phyloP scores from a whole-genome alignment of 2,329 filamentous ascomycete genomes.

The Celoporthe dispersa region DNA sequence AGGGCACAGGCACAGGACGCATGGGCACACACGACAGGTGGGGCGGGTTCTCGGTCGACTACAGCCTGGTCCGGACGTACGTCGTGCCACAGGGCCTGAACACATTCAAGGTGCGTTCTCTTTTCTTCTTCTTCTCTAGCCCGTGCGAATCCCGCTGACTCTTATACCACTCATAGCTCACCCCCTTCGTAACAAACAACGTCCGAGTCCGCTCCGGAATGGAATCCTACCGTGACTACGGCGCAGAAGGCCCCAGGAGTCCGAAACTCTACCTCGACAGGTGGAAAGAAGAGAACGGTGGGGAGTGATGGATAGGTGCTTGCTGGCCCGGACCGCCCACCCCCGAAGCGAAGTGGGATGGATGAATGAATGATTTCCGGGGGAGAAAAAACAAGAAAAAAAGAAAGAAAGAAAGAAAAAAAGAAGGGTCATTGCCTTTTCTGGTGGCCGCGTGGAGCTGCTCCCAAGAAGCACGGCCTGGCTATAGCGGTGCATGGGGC shows the following conservation, averaged over 20 bases:
- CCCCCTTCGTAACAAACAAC: slow-evolving; percentile 73
- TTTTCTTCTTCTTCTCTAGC: background rate
- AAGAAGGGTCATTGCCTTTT: background rate
- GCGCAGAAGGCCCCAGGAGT: slow-evolving; percentile 59
- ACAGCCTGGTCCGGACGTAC: slow-evolving; percentile 87
- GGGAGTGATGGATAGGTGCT: slow-evolving; percentile 50
- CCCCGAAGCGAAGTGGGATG: background rate
- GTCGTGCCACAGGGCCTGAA: slow-evolving; percentile 73
- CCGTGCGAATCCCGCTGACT: slow-evolving; percentile 26
- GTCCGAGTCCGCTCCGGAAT: slow-evolving; percentile 50
- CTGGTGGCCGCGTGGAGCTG: background rate
- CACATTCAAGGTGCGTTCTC: slow-evolving; percentile 68
- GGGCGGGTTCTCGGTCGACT: slow-evolving; percentile 85
- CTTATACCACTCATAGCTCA: slow-evolving; percentile 63
- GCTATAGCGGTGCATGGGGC: too few relatives aligned
- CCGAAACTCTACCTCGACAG: slow-evolving; percentile 65
- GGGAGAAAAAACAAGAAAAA: too few relatives aligned
- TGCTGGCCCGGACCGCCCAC: background rate
- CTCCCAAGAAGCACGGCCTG: background rate
- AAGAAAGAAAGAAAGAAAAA: background rate
- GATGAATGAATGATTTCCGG: background rate
- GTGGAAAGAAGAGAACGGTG: slow-evolving; percentile 71
- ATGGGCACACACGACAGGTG: slow-evolving; percentile 85
- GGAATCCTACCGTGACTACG: slow-evolving; percentile 25
- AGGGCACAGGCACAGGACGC: slow-evolving; percentile 86